A percentile compares a stretch with the other conserved stretches of the same genome.
These are phyloP conservation scores for Lenwebbia sp. DNA, from an alignment of 345 rosid genomes.

Conservation along the genomic window DNA sequence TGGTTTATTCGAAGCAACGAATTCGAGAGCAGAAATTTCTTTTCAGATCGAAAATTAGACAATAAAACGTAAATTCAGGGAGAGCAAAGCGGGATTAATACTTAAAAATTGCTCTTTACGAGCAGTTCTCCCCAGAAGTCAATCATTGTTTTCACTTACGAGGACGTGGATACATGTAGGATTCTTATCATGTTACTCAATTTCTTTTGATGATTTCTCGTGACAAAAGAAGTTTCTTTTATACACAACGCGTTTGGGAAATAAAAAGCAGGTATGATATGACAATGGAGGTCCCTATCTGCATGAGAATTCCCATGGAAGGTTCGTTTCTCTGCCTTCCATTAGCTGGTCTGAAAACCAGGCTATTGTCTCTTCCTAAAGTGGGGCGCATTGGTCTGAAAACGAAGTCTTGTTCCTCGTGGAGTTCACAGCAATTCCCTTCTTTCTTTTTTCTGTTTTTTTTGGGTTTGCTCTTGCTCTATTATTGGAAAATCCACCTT, in stretches of 20 bases:
- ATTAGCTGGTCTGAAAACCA: neutral
- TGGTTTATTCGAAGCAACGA: too few species aligned
- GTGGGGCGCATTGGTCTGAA: neutral
- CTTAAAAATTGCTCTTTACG: neutral
- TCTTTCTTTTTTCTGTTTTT: neutral
- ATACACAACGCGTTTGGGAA: neutral
- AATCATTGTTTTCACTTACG: neutral
- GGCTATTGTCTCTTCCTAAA: neutral
- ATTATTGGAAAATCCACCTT: neutral
- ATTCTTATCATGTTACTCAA: neutral
- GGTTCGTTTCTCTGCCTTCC: neutral
- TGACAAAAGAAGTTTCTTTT: neutral
- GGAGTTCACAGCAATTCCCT: neutral
- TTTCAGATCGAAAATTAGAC: neutral
- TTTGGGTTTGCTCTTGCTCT: too few species aligned
- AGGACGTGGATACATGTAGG: neutral
- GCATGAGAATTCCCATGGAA: neutral
- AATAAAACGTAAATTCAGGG: neutral
- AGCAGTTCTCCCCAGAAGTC: neutral
- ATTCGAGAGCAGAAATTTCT: neutral
- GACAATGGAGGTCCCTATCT: neutral
- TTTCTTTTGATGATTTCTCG: too few species aligned
- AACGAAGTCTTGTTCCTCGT: neutral
- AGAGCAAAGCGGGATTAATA: neutral
- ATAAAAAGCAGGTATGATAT: neutral